Evolutionary conservation across 192 early-diverging fungal genomes (phyloP).

Genomic region (Mortierella claussenii): DNA sequence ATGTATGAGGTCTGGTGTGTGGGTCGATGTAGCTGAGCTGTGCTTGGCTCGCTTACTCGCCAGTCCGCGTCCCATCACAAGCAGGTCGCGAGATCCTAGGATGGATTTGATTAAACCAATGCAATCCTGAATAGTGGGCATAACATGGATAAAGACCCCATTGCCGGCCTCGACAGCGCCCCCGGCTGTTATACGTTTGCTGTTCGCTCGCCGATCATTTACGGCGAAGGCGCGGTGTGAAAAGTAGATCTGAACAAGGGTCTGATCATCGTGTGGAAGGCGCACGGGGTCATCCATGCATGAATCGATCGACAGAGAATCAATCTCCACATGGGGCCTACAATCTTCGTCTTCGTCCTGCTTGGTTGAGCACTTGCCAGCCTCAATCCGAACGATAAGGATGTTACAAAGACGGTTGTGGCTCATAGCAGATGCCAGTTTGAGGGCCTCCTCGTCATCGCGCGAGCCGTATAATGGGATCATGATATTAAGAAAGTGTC

Average conservation of each 20-base stretch:
- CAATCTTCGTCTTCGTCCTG: not conserved
- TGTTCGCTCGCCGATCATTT: not conserved
- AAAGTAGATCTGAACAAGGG: constrained; percentile 22
- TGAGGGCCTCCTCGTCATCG: constrained; percentile 45
- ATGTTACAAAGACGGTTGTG: constrained; percentile 39
- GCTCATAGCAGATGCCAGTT: constrained; percentile 41
- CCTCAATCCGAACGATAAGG: constrained; percentile 29
- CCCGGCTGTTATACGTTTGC: not conserved
- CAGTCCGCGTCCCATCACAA: constrained; percentile 58
- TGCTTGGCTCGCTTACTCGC: constrained; percentile 11
- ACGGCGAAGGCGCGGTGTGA: constrained; percentile 15
- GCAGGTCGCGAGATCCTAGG: constrained; percentile 57
- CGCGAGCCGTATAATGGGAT: constrained; percentile 32
- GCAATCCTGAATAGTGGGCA: constrained; percentile 52
- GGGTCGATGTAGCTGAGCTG: constrained; percentile 2
- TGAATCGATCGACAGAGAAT: constrained; percentile 14
- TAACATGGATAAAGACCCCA: constrained; percentile 29
- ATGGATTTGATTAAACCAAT: constrained; percentile 46
- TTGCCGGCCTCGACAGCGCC: constrained; percentile 23
- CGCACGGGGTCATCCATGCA: not conserved
- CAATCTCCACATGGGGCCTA: constrained; percentile 5
- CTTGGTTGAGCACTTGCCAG: not conserved
- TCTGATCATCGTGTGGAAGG: constrained; percentile 26
- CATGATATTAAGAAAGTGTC: constrained; percentile 43
- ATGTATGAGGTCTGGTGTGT: not conserved